Percentiles rank a stretch among this genome's conserved stretches.
Evolutionary conservation across 2,329 filamentous ascomycete species (phyloP).

Genomic region (Scopulariopsis brevicaulis): DNA sequence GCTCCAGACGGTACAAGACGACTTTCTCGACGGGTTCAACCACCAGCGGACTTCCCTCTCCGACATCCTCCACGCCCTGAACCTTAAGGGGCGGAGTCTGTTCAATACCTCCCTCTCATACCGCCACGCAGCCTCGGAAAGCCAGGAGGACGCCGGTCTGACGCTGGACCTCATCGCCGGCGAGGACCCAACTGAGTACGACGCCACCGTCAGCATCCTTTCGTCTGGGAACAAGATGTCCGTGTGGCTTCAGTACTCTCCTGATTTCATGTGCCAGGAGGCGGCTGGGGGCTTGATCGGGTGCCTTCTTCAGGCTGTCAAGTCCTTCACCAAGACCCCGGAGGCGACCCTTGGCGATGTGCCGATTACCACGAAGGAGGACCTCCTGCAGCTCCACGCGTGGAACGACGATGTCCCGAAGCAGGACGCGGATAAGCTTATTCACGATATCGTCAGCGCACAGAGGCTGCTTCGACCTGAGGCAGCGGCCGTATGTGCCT

Average conservation of each 20-base stretch:
- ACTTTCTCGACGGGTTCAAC: not conserved
- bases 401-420: constrained; percentile 32
- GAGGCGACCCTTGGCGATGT: not conserved
- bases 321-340: not conserved
- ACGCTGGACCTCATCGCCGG: not conserved
- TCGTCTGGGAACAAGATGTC: not conserved
- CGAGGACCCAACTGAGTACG: not conserved
- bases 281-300: not conserved
- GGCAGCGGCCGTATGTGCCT: constrained; percentile 30
- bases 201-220: not conserved
- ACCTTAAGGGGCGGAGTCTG: not conserved
- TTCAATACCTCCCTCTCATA: not conserved
- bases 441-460: constrained; percentile 33
- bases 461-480: constrained; percentile 22
- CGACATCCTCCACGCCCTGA: not conserved
- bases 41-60: not conserved
- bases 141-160: not conserved
- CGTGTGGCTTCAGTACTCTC: not conserved
- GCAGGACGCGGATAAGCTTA: constrained; percentile 23
- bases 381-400: constrained; percentile 30
- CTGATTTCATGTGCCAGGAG: not conserved
- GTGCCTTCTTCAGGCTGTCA: not conserved
- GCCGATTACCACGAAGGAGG: constrained; percentile 6
- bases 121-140: not conserved
- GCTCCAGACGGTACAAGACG: not conserved